These are phyloP conservation scores for Bretschneidera sinensis DNA, from an alignment of 345 rosid genomes.

Conservation along the genomic window DNA sequence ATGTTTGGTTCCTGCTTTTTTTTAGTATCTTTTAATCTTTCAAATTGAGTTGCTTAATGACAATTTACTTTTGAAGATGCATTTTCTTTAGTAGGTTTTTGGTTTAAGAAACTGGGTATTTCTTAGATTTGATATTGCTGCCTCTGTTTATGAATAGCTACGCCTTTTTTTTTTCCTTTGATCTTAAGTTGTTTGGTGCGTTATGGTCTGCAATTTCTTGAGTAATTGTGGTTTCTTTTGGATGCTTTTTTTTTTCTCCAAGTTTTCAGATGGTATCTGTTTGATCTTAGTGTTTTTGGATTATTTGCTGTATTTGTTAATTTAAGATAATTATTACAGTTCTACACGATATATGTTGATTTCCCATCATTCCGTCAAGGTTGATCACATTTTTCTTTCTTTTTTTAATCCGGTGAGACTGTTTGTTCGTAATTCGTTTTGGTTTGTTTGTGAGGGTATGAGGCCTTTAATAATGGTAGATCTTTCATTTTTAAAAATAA, in stretches of 20 bases:
- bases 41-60: too few relatives aligned
- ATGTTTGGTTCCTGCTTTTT: constrained; percentile 11
- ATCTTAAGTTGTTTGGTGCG: background rate
- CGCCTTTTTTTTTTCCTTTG: background rate
- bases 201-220: constrained; percentile 10
- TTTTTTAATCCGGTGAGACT: too few relatives aligned
- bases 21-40: background rate
- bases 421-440: background rate
- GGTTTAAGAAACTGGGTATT: background rate
- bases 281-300: too few relatives aligned
- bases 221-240: too few relatives aligned
- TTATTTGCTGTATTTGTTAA: background rate
- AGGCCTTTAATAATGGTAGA: background rate
- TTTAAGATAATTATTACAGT: background rate
- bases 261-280: too few relatives aligned
- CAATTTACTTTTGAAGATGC: background rate
- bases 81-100: background rate
- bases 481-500: too few relatives aligned
- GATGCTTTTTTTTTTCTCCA: too few relatives aligned
- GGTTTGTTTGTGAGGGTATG: background rate
- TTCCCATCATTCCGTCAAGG: too few relatives aligned
- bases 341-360: background rate
- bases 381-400: too few relatives aligned
- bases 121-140: constrained; percentile 5
- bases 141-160: constrained; percentile 3